Percentiles rank a stretch among this genome's conserved stretches.
phyloP scores from a whole-genome alignment of 148 eudicot species.

The Tetragonia tetragonoides region DNA sequence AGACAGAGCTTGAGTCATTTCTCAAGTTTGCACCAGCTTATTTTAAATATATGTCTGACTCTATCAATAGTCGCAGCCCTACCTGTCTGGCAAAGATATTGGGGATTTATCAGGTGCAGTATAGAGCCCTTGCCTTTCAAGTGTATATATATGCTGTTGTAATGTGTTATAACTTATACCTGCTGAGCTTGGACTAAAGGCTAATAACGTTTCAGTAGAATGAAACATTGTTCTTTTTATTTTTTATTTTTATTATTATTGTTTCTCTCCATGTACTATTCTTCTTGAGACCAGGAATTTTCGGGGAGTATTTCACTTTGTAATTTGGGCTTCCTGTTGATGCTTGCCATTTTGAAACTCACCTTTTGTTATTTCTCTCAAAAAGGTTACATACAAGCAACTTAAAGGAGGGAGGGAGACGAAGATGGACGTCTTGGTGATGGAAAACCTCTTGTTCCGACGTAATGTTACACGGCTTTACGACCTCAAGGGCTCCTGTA shows the following conservation, averaged over 20 bases:
- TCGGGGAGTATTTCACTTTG: neutral
- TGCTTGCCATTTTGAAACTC: slow-evolving; percentile 17
- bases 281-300: neutral
- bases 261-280: neutral
- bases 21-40: slow-evolving; percentile 86
- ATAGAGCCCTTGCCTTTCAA: neutral
- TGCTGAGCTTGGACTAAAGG: neutral
- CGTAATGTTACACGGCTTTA: slow-evolving; percentile 59
- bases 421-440: slow-evolving; percentile 74
- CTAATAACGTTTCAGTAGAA: slow-evolving; percentile 5
- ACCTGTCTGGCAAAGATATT: slow-evolving; percentile 92
- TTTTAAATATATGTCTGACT: slow-evolving; percentile 76
- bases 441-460: slow-evolving; percentile 69
- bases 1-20: slow-evolving; percentile 75
- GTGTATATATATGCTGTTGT: neutral
- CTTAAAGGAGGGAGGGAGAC: slow-evolving; percentile 70
- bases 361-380: slow-evolving; percentile 2
- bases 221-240: neutral
- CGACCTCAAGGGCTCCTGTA: slow-evolving; percentile 77
- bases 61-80: slow-evolving; percentile 67
- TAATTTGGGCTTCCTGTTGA: neutral
- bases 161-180: neutral
- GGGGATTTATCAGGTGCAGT: slow-evolving; percentile 90
- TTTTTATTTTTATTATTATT: neutral
- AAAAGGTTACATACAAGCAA: slow-evolving; percentile 64